These are phyloP conservation scores for Astragalus glycyphyllos DNA, from an alignment of 306 rosid species.

Conservation along the genomic window DNA sequence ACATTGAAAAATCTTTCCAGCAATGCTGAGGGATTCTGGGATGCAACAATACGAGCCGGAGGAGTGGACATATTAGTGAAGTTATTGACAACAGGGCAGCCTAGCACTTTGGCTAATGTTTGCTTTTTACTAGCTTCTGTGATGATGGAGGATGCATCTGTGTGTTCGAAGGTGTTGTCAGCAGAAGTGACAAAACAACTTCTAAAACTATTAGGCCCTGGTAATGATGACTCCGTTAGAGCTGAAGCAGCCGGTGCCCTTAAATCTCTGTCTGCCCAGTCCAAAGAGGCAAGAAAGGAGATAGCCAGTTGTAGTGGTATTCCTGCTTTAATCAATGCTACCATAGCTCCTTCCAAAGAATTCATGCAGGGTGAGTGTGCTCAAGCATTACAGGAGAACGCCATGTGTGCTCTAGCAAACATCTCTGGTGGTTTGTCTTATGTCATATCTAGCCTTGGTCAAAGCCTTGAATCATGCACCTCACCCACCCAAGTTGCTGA, in stretches of 20 bases:
- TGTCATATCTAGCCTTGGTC: slow-evolving; percentile 96
- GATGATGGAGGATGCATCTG: slow-evolving; percentile 94
- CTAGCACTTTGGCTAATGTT: slow-evolving; percentile 82
- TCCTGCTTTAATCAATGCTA: slow-evolving; percentile 94
- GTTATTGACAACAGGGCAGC: slow-evolving; percentile 79
- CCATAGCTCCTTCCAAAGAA: slow-evolving; percentile 99
- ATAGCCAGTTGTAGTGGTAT: slow-evolving; percentile 89
- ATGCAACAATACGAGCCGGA: slow-evolving; percentile 83
- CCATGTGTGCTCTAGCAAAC: slow-evolving; percentile 98
- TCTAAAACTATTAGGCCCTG: slow-evolving; percentile 89
- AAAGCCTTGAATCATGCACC: slow-evolving; percentile 97
- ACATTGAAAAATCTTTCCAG: slow-evolving; percentile 88
- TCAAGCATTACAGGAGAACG: slow-evolving; percentile 97
- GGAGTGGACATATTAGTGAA: slow-evolving; percentile 87
- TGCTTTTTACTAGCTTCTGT: slow-evolving; percentile 89
- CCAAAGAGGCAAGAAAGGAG: slow-evolving; percentile 96
- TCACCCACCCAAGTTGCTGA: slow-evolving; percentile 89
- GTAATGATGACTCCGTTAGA: slow-evolving; percentile 89
- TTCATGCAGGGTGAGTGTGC: slow-evolving; percentile 98
- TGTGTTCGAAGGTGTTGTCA: slow-evolving; percentile 79
- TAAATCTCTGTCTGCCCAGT: slow-evolving; percentile 88
- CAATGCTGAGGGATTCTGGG: slow-evolving; percentile 97
- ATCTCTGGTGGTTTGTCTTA: slow-evolving; percentile 97
- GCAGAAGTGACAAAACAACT: slow-evolving; percentile 89
- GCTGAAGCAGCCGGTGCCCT: slow-evolving; percentile 99